phyloP scores from a whole-genome alignment of 768 basidiomycete species.

The Agaricus sinodeliciosus region DNA sequence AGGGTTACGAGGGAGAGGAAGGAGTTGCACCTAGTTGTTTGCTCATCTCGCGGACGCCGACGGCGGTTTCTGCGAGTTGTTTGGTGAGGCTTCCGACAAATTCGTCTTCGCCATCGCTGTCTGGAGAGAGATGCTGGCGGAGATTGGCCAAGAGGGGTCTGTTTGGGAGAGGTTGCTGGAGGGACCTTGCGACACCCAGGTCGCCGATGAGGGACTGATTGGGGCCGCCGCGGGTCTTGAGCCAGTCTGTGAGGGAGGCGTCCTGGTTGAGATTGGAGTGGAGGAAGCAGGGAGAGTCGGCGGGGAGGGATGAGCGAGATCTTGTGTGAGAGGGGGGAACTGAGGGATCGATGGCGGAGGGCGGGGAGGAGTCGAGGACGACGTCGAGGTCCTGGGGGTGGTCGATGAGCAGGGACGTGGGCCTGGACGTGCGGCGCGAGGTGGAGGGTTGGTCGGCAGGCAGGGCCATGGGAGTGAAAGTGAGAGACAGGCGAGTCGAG shows the following conservation, averaged over 20 bases:
- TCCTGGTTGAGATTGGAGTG: slow-evolving; percentile 87
- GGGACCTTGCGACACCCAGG: slow-evolving; percentile 45
- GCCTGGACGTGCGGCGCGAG: slow-evolving; percentile 36
- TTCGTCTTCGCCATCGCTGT: slow-evolving; percentile 52
- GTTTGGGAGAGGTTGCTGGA: slow-evolving; percentile 24
- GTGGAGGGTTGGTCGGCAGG: slow-evolving; percentile 9
- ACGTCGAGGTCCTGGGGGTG: slow-evolving; percentile 34
- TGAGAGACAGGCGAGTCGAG: too few relatives aligned
- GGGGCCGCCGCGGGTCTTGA: slow-evolving; percentile 37
- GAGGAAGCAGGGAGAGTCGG: slow-evolving; percentile 83
- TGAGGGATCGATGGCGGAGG: slow-evolving; percentile 18
- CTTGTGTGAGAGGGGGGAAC: slow-evolving; percentile 10
- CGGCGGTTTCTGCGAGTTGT: slow-evolving; percentile 94
- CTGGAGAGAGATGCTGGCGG: slow-evolving; percentile 14
- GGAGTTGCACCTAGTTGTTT: slow-evolving; percentile 75
- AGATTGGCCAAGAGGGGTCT: slow-evolving; percentile 14
- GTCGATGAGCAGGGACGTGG: slow-evolving; percentile 38
- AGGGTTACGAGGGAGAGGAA: neutral
- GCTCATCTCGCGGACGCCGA: slow-evolving; percentile 97
- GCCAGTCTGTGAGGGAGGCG: slow-evolving; percentile 72
- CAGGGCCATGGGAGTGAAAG: too few relatives aligned
- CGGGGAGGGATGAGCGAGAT: slow-evolving; percentile 21
- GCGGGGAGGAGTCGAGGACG: slow-evolving; percentile 31
- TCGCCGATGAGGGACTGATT: slow-evolving; percentile 21
- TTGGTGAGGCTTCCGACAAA: slow-evolving; percentile 76